Evolutionary conservation across 768 basidiomycete genomes (phyloP).

Genomic region (Symmetrospora coprosmae): DNA sequence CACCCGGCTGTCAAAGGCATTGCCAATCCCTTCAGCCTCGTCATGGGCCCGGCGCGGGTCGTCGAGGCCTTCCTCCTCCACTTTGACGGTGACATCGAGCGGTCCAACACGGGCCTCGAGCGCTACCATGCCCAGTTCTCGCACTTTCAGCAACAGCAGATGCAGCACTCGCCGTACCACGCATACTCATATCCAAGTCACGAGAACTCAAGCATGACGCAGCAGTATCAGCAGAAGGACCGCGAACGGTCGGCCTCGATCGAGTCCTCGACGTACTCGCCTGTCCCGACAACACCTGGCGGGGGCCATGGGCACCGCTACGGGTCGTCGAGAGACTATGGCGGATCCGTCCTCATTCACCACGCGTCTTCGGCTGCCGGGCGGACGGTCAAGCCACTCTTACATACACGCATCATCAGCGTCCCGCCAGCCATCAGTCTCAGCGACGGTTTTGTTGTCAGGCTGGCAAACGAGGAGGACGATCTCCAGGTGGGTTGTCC

Average conservation of each 20-base stretch:
- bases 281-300: too few species aligned
- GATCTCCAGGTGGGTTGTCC: conserved; percentile 4
- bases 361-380: conserved; percentile 2
- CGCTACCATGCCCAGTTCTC: neutral
- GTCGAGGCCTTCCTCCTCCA: conserved; percentile 18
- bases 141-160: neutral
- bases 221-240: too few species aligned
- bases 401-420: neutral
- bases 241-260: too few species aligned
- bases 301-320: too few species aligned
- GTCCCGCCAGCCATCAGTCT: conserved; percentile 9
- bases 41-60: conserved; percentile 15
- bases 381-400: neutral
- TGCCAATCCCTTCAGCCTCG: conserved; percentile 1
- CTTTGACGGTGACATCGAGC: conserved; percentile 10
- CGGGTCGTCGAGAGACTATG: too few species aligned
- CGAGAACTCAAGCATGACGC: neutral
- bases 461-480: conserved; percentile 1
- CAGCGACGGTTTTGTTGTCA: conserved; percentile 6
- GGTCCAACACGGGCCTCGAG: neutral
- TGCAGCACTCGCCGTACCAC: neutral
- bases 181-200: too few species aligned
- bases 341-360: neutral
- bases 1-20: neutral
- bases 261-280: too few species aligned